Percentiles rank a stretch among this genome's conserved stretches.
These are phyloP conservation scores for Boletus eberwhitei DNA, from an alignment of 768 basidiomycete genomes.

Conservation along the genomic window DNA sequence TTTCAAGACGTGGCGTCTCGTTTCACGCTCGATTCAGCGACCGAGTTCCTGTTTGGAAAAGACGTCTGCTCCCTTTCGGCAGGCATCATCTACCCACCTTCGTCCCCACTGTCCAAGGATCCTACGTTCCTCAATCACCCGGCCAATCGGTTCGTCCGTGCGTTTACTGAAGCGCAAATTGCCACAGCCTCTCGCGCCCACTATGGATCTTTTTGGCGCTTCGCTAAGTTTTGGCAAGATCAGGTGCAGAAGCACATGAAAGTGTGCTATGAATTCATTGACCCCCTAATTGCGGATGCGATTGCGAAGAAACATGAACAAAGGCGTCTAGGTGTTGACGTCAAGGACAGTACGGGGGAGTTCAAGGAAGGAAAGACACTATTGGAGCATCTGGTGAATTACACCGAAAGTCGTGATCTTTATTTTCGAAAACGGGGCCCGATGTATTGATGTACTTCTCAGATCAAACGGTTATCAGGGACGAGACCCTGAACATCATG, in stretches of 20 bases:
- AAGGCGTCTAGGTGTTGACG: slow-evolving; percentile 4
- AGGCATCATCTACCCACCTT: slow-evolving; percentile 35
- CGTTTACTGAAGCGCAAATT: slow-evolving; percentile 39
- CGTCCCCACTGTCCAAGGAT: slow-evolving; percentile 21
- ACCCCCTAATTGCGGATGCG: slow-evolving; percentile 44
- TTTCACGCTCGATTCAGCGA: slow-evolving; percentile 57
- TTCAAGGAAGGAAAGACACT: slow-evolving; percentile 42
- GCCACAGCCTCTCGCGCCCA: slow-evolving; percentile 31
- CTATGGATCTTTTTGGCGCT: slow-evolving; percentile 42
- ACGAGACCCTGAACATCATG: slow-evolving; percentile 29
- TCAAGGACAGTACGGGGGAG: slow-evolving; percentile 20
- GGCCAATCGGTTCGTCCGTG: slow-evolving; percentile 35
- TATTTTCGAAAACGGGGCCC: neutral
- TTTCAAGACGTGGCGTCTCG: slow-evolving; percentile 42
- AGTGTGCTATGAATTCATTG: slow-evolving; percentile 44
- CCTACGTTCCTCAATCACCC: slow-evolving; percentile 27
- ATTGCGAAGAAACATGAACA: slow-evolving; percentile 34
- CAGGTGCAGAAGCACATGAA: slow-evolving; percentile 35
- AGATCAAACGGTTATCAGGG: slow-evolving; percentile 25
- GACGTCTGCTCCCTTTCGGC: slow-evolving; percentile 36
- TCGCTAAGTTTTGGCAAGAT: slow-evolving; percentile 44
- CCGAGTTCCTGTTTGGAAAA: slow-evolving; percentile 53
- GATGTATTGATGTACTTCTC: neutral
- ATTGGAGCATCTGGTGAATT: slow-evolving; percentile 51
- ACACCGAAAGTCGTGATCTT: slow-evolving; percentile 44